Evolutionary conservation across 108 stramenopile genomes (phyloP).

Genomic region (Discostella pseudostelligera): DNA sequence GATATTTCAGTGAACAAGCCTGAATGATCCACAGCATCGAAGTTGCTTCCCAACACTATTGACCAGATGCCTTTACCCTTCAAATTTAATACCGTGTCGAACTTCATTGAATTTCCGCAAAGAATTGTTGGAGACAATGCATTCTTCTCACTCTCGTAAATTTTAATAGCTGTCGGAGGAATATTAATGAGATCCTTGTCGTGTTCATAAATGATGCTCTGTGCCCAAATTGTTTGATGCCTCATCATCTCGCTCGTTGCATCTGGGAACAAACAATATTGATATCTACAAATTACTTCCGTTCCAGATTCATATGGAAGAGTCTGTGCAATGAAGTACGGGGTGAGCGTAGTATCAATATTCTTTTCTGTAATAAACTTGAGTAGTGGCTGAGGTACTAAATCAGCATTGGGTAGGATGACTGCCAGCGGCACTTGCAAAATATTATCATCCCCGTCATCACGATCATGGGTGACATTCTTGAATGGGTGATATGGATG

Average conservation of each 20-base stretch:
- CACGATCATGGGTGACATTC: slow-evolving; percentile 3
- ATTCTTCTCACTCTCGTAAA: slow-evolving; percentile 28
- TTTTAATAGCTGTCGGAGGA: slow-evolving; percentile 19
- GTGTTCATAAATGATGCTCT: slow-evolving; percentile 24
- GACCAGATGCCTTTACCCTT: slow-evolving; percentile 19
- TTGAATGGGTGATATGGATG: slow-evolving; percentile 31
- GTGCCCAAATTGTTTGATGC: slow-evolving; percentile 28
- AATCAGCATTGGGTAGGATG: slow-evolving; percentile 4
- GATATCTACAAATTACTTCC: slow-evolving; percentile 28
- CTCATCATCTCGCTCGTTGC: slow-evolving; percentile 28
- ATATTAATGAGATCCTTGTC: not conserved
- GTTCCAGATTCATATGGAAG: slow-evolving; percentile 20
- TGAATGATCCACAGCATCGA: not conserved
- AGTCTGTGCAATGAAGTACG: slow-evolving; percentile 25
- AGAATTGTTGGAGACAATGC: slow-evolving; percentile 21
- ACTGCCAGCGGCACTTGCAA: slow-evolving; percentile 30
- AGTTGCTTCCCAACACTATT: slow-evolving; percentile 11
- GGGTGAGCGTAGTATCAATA: not conserved
- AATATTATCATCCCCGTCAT: slow-evolving; percentile 7
- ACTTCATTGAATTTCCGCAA: slow-evolving; percentile 20
- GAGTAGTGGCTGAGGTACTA: slow-evolving; percentile 12
- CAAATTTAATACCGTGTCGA: slow-evolving; percentile 15
- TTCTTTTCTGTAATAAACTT: slow-evolving; percentile 12
- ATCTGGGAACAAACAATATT: slow-evolving; percentile 22
- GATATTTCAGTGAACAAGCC: slow-evolving; percentile 11